Conservation (phyloP, 164 flowering plant species). For the Nelumbo lutea region DNA sequence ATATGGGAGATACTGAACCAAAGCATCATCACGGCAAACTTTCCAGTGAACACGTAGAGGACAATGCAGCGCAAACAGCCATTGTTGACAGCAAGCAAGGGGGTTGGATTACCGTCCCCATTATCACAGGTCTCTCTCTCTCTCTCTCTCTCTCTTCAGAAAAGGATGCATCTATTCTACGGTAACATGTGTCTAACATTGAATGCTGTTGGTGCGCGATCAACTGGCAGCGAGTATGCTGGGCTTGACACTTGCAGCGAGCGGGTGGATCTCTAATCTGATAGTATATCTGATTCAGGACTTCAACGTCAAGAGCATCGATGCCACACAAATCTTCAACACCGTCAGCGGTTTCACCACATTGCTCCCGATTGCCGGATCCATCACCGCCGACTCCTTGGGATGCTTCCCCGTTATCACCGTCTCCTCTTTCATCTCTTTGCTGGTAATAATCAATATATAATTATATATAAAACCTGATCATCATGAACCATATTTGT, state of each 20-base stretch:
- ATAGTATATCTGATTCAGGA: conserved; percentile 41
- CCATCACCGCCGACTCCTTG: conserved; percentile 47
- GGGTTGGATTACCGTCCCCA: conserved; percentile 16
- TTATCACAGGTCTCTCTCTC: conserved; percentile 7
- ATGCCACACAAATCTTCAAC: conserved; percentile 39
- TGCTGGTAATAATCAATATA: conserved; percentile 19
- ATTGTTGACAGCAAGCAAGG: not conserved
- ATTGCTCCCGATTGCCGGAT: conserved; percentile 42
- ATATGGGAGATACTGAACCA: not conserved
- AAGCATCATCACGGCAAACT: not conserved
- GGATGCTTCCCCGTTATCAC: conserved; percentile 39
- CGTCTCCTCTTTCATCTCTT: conserved; percentile 23
- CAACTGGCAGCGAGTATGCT: conserved; percentile 14
- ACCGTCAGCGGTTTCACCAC: conserved; percentile 30
- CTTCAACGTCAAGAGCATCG: conserved; percentile 43
- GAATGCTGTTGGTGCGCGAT: not conserved
- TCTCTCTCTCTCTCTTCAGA: conserved; percentile 2
- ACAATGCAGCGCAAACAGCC: not conserved
- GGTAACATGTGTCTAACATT: not conserved
- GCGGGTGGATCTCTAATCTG: conserved; percentile 34
- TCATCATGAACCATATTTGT: too few species aligned
- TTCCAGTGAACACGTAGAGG: not conserved
- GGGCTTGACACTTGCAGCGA: conserved; percentile 21
- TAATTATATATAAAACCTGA: not conserved
- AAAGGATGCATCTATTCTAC: not conserved